Evolutionary conservation across 441 rosid species (phyloP).

Genomic region (Croton laevigatus): DNA sequence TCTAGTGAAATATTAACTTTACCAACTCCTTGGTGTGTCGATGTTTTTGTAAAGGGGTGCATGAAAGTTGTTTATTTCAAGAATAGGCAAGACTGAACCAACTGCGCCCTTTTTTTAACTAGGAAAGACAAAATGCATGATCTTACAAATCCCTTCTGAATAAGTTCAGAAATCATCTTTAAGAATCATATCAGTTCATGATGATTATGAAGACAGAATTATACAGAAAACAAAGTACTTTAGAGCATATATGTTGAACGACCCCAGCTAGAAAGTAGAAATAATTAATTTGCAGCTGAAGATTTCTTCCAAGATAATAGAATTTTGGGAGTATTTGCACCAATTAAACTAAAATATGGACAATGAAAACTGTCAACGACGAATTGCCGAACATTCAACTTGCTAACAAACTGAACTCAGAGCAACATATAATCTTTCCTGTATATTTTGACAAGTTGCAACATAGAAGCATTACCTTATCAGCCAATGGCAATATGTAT

Average conservation of each 20-base stretch:
- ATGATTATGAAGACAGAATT: too few relatives aligned
- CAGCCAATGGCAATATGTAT: slow-evolving; percentile 14
- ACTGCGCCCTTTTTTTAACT: too few relatives aligned
- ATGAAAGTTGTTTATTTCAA: too few relatives aligned
- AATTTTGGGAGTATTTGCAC: background rate
- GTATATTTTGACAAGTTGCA: slow-evolving; percentile 24
- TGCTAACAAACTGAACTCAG: slow-evolving; percentile 16
- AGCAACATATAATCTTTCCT: slow-evolving; percentile 5
- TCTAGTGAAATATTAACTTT: background rate
- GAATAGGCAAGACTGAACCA: too few relatives aligned
- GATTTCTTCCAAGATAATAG: background rate
- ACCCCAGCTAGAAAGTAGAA: background rate
- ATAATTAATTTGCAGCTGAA: background rate
- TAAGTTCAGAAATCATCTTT: too few relatives aligned
- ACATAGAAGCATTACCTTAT: slow-evolving; percentile 18
- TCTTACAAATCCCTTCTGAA: too few relatives aligned
- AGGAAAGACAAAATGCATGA: too few relatives aligned
- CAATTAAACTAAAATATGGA: background rate
- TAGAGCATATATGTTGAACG: too few relatives aligned
- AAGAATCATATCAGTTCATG: too few relatives aligned
- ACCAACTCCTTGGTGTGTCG: background rate
- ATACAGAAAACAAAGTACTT: too few relatives aligned
- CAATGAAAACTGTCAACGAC: background rate
- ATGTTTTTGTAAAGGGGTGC: too few relatives aligned
- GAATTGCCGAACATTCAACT: background rate